Percentiles rank a stretch among this genome's conserved stretches.
Conservation (phyloP, 208 protist species). For the Porcisia deanei region DNA sequence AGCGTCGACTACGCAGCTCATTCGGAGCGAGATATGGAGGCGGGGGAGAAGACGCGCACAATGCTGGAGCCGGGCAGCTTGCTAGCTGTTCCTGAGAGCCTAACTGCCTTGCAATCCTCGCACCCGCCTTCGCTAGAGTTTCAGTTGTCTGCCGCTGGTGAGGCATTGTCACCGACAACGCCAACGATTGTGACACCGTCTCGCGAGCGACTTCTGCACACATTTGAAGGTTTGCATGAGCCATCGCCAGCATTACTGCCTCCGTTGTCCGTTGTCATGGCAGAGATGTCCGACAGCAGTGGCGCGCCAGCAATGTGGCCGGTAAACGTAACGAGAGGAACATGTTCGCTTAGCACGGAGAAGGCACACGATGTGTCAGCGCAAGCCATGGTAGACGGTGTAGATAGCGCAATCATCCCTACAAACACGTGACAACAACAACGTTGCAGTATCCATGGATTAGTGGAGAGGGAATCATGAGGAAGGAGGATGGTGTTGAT, state of each 20-base stretch:
- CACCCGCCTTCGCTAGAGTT: neutral
- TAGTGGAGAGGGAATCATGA: neutral
- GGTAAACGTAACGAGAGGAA: neutral
- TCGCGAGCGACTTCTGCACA: conserved; percentile 4
- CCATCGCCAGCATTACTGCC: conserved; percentile 6
- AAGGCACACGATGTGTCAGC: neutral
- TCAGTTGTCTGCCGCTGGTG: no score
- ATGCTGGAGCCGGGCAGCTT: neutral
- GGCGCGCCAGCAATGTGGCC: no score
- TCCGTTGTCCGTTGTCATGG: conserved; percentile 9
- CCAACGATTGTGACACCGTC: neutral
- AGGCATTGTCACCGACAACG: neutral
- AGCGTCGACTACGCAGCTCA: neutral
- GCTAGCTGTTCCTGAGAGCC: neutral
- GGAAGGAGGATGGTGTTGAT: neutral
- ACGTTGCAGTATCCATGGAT: neutral
- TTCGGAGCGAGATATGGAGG: neutral
- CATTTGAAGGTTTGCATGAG: conserved; percentile 7
- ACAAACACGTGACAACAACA: neutral
- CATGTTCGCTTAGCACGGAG: neutral
- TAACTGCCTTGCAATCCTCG: neutral
- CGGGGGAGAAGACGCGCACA: neutral
- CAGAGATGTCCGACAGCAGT: neutral
- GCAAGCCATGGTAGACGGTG: neutral
- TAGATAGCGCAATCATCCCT: neutral